Percentiles rank a stretch among this genome's conserved stretches.
Conservation (phyloP, 352 stramenopile genomes). For the Globisporangium takayamanum region DNA sequence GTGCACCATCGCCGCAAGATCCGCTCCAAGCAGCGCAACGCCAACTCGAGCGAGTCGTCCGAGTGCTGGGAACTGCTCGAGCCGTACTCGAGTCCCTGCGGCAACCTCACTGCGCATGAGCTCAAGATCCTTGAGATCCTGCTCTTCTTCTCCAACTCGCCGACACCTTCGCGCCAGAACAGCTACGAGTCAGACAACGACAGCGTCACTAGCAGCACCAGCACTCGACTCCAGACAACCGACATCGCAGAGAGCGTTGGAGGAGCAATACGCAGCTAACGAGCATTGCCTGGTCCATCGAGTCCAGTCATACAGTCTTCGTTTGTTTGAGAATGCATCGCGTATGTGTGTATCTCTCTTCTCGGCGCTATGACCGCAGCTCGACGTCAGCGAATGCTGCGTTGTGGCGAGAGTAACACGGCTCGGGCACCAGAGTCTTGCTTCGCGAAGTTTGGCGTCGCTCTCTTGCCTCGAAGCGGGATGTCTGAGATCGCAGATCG, state of each 20-base stretch:
- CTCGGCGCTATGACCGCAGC: too few species aligned
- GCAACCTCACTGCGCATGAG: conserved; percentile 1
- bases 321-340: too few species aligned
- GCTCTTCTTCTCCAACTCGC: conserved; percentile 7
- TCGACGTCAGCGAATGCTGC: too few species aligned
- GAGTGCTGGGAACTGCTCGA: not conserved
- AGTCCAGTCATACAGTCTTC: too few species aligned
- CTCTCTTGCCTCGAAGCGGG: too few species aligned
- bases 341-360: too few species aligned
- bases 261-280: not conserved
- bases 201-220: not conserved
- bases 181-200: not conserved
- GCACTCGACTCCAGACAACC: not conserved
- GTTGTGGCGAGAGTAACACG: too few species aligned
- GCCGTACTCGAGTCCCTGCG: not conserved
- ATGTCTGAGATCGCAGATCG: too few species aligned
- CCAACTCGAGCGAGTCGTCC: not conserved
- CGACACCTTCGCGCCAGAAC: not conserved
- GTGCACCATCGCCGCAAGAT: conserved; percentile 25
- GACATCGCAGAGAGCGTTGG: not conserved
- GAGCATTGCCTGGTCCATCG: too few species aligned
- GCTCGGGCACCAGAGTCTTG: too few species aligned
- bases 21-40: not conserved
- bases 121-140: conserved; percentile 6
- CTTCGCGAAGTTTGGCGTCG: too few species aligned